Evolutionary conservation across 1,139 yeast species (phyloP).

Genomic region (Kodamaea suecica): DNA sequence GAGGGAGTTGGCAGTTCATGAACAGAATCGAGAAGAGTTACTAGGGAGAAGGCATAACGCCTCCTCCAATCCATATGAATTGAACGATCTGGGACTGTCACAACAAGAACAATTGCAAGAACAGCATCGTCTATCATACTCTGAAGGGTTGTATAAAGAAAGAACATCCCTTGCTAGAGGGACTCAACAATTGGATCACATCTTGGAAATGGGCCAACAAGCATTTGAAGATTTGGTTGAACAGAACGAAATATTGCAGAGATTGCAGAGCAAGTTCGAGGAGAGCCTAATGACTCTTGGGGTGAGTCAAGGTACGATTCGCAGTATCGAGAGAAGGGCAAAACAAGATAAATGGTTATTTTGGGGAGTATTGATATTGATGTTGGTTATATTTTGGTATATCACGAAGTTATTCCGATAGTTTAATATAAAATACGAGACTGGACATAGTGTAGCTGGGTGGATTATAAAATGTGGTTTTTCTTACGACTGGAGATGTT

Average conservation of each 20-base stretch:
- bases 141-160: conserved; percentile 70
- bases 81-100: conserved; percentile 14
- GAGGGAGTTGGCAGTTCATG: conserved; percentile 59
- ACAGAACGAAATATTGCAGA: conserved; percentile 70
- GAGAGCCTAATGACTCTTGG: conserved; percentile 78
- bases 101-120: conserved; percentile 19
- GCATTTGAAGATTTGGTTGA: conserved; percentile 85
- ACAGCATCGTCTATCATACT: conserved; percentile 38
- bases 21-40: conserved; percentile 55
- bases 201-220: conserved; percentile 82
- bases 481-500: too few relatives aligned
- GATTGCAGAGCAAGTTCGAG: conserved; percentile 62
- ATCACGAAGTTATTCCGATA: conserved; percentile 61
- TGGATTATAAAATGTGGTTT: too few relatives aligned
- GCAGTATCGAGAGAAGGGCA: conserved; percentile 80
- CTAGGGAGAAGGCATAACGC: conserved; percentile 52
- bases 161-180: conserved; percentile 64
- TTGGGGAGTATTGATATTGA: conserved; percentile 66
- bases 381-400: conserved; percentile 67
- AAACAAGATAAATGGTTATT: conserved; percentile 85
- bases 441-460: too few relatives aligned
- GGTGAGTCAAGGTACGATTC: conserved; percentile 80
- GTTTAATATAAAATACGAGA: too few relatives aligned
- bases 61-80: conserved; percentile 63
- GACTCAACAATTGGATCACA: conserved; percentile 80